Base-by-base conservation (phyloP, 176 grass and related monocot genomes). In the Thalia dealbata region DNA sequence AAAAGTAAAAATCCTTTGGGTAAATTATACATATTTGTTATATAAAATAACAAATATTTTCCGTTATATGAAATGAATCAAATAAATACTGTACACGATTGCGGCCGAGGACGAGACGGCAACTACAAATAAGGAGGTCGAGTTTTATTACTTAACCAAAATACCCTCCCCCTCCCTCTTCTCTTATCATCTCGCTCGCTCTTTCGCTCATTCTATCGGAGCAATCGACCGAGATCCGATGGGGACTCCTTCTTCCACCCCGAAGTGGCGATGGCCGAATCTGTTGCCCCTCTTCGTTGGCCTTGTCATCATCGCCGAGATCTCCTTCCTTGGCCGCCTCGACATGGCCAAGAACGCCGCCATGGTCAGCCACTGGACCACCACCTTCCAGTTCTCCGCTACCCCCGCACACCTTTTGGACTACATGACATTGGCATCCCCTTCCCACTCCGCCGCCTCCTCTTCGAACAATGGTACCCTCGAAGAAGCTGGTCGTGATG, bases 291-390 rank as follows among this genome's bases (percentile, higher is more conserved):
- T 89, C 23, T 81, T 88, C 56, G 87, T 99, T 12, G 83, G 73
- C 52, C 82, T 78, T 77, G 90, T 91, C 72, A 87, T 99, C 73
- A 71, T 89, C 58, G 85, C 83, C 68, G 90, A 99, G 83, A 91
- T 99, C 77, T 71, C 80, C 44, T 93, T 91, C 81, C 88, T 93
- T 62, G 78, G 74, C 68, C 90, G 85, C 72, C 81, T 99, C 68
- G 90, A 99, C 88, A 88, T 97, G 87, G 81, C 76, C 46, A 97
- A 97, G 84, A 97, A 97, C 87, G 84, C 78, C 16, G 71, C 76
- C 23, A 82, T 78, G 23, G 87, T 92, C 24, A 81, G 90, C 67
- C 88, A 72, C 76, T 99, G 90, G 90, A 88, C 87, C 75, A 91
- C 81, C 71, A 85, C 90, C 72, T 88, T 93, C 83, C 86, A 91